Evolutionary conservation across 768 basidiomycete species (phyloP).

Genomic region (Termitomyces sp.): DNA sequence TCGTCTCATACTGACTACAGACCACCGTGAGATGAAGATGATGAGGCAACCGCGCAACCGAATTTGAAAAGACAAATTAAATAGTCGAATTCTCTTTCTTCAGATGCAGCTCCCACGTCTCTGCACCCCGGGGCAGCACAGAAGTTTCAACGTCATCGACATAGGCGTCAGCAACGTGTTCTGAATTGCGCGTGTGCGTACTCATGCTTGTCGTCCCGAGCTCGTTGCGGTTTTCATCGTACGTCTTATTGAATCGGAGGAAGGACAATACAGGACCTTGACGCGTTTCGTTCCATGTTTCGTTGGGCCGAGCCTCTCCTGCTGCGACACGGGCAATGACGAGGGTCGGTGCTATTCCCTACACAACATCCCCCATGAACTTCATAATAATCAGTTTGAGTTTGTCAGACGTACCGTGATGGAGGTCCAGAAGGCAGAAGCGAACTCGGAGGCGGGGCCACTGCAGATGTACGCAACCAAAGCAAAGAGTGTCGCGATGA

Average conservation of each 20-base stretch:
- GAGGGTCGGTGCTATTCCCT: constrained; percentile 19
- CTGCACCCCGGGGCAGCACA: background rate
- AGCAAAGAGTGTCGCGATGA: constrained; percentile 17
- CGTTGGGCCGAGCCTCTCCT: constrained; percentile 12
- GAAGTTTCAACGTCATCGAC: constrained; percentile 8
- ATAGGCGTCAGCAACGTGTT: background rate
- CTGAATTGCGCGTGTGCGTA: background rate
- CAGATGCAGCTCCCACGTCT: constrained; percentile 7
- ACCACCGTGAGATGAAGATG: background rate
- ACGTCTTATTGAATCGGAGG: constrained; percentile 12
- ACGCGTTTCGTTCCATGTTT: constrained; percentile 12
- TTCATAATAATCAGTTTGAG: background rate
- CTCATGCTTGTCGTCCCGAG: constrained; percentile 4
- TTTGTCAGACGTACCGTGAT: constrained; percentile 11
- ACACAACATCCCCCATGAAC: too few species aligned
- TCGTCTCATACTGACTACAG: background rate
- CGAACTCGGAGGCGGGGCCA: constrained; percentile 17
- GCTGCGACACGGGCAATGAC: constrained; percentile 16
- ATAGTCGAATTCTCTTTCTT: background rate
- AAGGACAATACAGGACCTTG: constrained; percentile 10
- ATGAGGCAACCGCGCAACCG: background rate
- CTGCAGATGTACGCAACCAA: constrained; percentile 14
- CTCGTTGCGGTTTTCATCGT: background rate
- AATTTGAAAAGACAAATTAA: background rate
- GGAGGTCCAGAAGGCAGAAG: constrained; percentile 18